Evolutionary conservation across 805 yeast species (phyloP).

Genomic region (Debaryomyces hansenii): DNA sequence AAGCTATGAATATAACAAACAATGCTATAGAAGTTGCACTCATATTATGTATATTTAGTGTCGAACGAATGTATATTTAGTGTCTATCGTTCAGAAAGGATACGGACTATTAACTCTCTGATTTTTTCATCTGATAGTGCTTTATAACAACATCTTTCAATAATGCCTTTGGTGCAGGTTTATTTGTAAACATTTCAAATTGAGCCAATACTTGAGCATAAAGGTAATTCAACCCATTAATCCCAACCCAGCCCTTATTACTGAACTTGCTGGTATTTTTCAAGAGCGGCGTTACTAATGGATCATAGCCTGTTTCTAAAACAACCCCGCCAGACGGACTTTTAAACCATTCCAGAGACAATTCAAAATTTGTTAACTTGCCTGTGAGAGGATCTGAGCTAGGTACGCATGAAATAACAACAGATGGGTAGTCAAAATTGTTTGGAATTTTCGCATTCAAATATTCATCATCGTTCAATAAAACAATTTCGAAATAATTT

Average conservation of each 20-base stretch:
- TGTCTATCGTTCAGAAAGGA: too few species aligned
- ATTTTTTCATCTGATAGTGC: not conserved
- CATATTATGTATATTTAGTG: too few species aligned
- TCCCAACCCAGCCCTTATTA: constrained; percentile 13
- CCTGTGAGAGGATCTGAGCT: constrained; percentile 8
- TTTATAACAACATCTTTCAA: constrained; percentile 6
- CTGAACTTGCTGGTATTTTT: constrained; percentile 3
- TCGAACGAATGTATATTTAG: too few species aligned
- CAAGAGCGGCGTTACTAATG: constrained; percentile 9
- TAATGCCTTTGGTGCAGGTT: constrained; percentile 14
- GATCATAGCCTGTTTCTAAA: constrained; percentile 13
- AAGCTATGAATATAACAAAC: too few species aligned
- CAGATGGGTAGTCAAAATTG: constrained; percentile 6
- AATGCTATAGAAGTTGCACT: too few species aligned
- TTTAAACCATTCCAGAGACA: constrained; percentile 12
- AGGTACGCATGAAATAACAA: constrained; percentile 11
- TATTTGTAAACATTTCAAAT: constrained; percentile 16
- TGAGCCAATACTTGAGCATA: constrained; percentile 13
- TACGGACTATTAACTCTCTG: not conserved
- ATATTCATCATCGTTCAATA: constrained; percentile 1
- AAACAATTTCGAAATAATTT: constrained; percentile 1
- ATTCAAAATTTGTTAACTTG: constrained; percentile 2
- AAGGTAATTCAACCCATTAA: constrained; percentile 14
- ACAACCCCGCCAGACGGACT: constrained; percentile 14
- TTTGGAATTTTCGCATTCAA: constrained; percentile 1